phyloP scores from a whole-genome alignment of 306 rosid genomes.

The Sophora flavescens region DNA sequence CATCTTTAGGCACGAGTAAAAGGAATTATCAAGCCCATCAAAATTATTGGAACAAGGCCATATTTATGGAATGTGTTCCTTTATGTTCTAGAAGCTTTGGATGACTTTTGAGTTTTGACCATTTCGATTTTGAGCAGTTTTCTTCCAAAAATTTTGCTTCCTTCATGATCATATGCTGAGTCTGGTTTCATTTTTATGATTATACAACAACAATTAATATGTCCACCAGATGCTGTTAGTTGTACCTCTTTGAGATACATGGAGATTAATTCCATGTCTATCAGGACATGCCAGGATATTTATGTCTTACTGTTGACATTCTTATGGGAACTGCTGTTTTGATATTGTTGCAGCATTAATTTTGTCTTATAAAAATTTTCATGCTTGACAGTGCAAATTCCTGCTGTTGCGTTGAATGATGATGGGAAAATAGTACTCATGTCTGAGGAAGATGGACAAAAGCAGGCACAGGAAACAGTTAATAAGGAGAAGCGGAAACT shows the following conservation, averaged over 20 bases:
- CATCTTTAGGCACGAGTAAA: neutral
- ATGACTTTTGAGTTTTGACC: neutral
- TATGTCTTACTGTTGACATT: constrained; percentile 26
- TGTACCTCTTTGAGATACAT: neutral
- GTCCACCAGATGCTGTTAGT: neutral
- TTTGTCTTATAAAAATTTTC: constrained; percentile 21
- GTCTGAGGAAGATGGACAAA: constrained; percentile 69
- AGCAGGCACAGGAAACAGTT: constrained; percentile 57
- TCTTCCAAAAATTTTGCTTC: neutral
- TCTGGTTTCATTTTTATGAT: constrained; percentile 2
- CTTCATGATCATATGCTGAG: neutral
- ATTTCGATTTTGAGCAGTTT: neutral
- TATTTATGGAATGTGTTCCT: neutral
- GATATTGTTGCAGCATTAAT: neutral
- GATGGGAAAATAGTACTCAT: constrained; percentile 77
- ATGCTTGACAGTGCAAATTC: constrained; percentile 75
- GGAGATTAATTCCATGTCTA: neutral
- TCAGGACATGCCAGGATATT: neutral
- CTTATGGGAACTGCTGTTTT: constrained; percentile 18
- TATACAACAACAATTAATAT: neutral
- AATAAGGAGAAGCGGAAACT: constrained; percentile 85
- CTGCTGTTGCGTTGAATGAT: constrained; percentile 75
- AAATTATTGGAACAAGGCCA: neutral
- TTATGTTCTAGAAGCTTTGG: neutral
- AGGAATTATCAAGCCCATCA: neutral